Evolutionary conservation across 495 filamentous ascomycete species (phyloP).

Genomic region (Lophiotrema nucula): DNA sequence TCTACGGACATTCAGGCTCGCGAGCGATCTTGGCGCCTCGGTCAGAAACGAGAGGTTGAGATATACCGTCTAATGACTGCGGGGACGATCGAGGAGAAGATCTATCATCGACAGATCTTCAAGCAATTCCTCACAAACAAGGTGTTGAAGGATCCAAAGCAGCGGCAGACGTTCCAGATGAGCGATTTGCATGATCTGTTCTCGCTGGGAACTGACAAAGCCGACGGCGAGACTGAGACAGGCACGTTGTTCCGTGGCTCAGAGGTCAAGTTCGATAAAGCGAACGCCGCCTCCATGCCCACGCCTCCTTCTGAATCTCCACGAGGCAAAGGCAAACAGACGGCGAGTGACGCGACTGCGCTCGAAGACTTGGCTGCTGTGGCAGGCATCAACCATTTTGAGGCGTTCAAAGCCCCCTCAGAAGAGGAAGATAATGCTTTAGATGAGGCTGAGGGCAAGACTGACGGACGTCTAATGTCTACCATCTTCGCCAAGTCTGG

Average conservation of each 20-base stretch:
- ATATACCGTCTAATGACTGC: slow-evolving; percentile 97
- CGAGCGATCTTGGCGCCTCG: slow-evolving; percentile 94
- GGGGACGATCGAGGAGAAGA: slow-evolving; percentile 97
- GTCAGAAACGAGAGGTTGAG: slow-evolving; percentile 88
- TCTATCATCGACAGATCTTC: slow-evolving; percentile 96
- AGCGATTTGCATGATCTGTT: slow-evolving; percentile 90
- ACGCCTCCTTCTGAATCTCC: slow-evolving; percentile 34
- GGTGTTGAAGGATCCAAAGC: slow-evolving; percentile 86
- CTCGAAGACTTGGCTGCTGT: slow-evolving; percentile 44
- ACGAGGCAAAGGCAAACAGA: slow-evolving; percentile 34
- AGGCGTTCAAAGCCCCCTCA: slow-evolving; percentile 45
- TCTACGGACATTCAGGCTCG: slow-evolving; percentile 90
- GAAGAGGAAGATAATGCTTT: slow-evolving; percentile 6
- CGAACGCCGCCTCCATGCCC: slow-evolving; percentile 33
- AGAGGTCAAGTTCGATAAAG: slow-evolving; percentile 60
- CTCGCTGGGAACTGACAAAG: slow-evolving; percentile 64
- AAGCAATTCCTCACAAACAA: slow-evolving; percentile 96
- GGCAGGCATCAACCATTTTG: slow-evolving; percentile 58
- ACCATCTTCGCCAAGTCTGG: slow-evolving; percentile 81
- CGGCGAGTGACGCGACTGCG: slow-evolving; percentile 4
- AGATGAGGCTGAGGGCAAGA: slow-evolving; percentile 28
- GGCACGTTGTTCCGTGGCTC: slow-evolving; percentile 78
- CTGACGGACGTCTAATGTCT: slow-evolving; percentile 72
- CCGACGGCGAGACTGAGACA: slow-evolving; percentile 73
- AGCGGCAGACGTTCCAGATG: slow-evolving; percentile 79